Evolutionary conservation across 2,329 filamentous ascomycete genomes (phyloP), one percentile per base, ranked within the genome.

Genomic region (Claviceps citrina): DNA sequence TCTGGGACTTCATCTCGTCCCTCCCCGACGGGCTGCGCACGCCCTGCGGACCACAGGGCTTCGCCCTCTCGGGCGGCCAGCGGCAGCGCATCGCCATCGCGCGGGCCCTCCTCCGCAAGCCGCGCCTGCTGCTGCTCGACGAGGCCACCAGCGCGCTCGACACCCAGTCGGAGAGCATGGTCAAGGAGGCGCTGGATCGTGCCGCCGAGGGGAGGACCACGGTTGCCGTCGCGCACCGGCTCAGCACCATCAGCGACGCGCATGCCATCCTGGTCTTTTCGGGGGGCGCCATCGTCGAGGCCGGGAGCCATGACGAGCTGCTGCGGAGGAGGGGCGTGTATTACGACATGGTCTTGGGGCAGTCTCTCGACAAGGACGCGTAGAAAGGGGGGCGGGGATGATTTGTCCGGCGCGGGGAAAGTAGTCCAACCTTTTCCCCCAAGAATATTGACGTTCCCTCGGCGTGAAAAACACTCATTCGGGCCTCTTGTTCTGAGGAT

Each of bases 221-320:
- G 7, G 34, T 48, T 30, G 31, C 42, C 8, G 36, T 48, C 7
- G 46, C 46, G 4, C 46, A 48, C 24, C 27, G 43, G 1, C 38
- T 46, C 7, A 41, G 37, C n/a, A 46, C 40, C 4, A 36, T 46
- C n/a, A 13, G 31, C 24, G 32, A 42, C 4, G 46, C 46, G 0
- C 69, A 81, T 51, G 52, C 63, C 0, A 82, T 82, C 43, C 73
- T 72, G 40, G 75, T 81, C 0, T 76, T 82, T 51, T 48, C 47
- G 0, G 46, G 49, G 2, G 59, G 61, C 0, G 38, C 42, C 13
- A 48, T 81, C 30, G 61, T 74, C 2, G 76, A 81, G 51, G 58
- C 63, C 40, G 77, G 80, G 15, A 68, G 67, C 18, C 76, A 81
- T 51, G 60, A 64, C 4, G 71, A 78, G 49, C 58, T 81, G 46